Evolutionary conservation across 1,139 yeast species (phyloP).

Genomic region (Candida tetrigidarum): DNA sequence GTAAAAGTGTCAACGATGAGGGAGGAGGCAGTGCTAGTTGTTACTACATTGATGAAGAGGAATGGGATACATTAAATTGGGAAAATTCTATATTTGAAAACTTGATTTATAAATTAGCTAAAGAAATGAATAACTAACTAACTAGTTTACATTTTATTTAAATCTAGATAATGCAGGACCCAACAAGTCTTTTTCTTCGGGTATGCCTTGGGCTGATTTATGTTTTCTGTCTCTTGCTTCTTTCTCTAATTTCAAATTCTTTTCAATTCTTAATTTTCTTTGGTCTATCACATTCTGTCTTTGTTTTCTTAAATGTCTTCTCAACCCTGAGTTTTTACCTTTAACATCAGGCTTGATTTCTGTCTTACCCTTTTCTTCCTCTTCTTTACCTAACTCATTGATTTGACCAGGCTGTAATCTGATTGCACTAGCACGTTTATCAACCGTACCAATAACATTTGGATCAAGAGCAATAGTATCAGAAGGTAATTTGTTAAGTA

Average conservation of each 20-base stretch:
- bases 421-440: constrained; percentile 63
- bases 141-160: constrained; percentile 27
- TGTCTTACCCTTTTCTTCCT: constrained; percentile 25
- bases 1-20: background rate
- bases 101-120: constrained; percentile 17
- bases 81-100: constrained; percentile 25
- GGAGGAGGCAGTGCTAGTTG: constrained; percentile 5
- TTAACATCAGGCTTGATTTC: constrained; percentile 65
- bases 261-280: constrained; percentile 81
- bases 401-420: constrained; percentile 69
- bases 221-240: constrained; percentile 63
- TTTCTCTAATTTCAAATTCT: constrained; percentile 75
- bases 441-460: constrained; percentile 81
- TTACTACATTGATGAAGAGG: constrained; percentile 20
- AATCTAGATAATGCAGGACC: constrained; percentile 66
- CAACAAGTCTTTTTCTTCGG: constrained; percentile 54
- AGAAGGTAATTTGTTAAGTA: constrained; percentile 88
- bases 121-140: constrained; percentile 11
- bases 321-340: constrained; percentile 82
- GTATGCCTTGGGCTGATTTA: constrained; percentile 53
- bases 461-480: constrained; percentile 95
- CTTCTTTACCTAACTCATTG: constrained; percentile 47
- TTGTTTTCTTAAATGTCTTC: constrained; percentile 83
- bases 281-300: constrained; percentile 87
- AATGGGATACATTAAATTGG: constrained; percentile 26